These are phyloP conservation scores for Nannochloropsis gaditana DNA, from an alignment of 108 stramenopile genomes.

Conservation along the genomic window DNA sequence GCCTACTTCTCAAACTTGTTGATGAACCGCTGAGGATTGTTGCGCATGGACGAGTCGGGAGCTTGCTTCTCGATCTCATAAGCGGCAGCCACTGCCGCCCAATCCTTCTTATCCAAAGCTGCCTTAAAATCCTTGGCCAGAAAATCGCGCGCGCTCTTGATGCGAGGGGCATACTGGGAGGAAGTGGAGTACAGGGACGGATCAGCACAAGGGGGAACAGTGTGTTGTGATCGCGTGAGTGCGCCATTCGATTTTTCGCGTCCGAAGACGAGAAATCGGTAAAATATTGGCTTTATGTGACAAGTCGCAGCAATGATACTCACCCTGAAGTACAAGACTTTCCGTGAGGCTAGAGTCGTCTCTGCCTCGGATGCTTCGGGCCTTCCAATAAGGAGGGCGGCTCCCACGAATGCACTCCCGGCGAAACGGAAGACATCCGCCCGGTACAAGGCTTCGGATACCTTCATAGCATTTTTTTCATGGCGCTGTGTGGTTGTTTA, in stretches of 20 bases:
- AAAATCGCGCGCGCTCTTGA: constrained; percentile 17
- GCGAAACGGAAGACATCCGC: not conserved
- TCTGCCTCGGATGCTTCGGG: not conserved
- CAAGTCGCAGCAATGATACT: not conserved
- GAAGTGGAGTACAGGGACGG: not conserved
- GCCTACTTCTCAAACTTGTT: not conserved
- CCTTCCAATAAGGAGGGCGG: not conserved
- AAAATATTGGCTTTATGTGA: no score
- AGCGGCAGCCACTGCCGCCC: not conserved
- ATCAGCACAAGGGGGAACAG: not conserved
- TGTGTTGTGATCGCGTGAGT: not conserved
- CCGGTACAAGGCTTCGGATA: not conserved
- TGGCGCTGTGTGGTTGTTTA: no score
- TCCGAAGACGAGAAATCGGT: no score
- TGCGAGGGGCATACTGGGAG: constrained; percentile 5
- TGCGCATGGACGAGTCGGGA: not conserved
- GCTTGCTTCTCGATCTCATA: constrained; percentile 13
- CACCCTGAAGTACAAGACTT: not conserved
- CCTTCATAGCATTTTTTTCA: not conserved
- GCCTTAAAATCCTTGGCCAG: not conserved
- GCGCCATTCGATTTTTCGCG: no score
- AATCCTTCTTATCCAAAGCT: not conserved
- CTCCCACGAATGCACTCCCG: not conserved
- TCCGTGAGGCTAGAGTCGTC: not conserved
- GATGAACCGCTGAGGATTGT: not conserved